These are phyloP conservation scores for Pterocarpus santalinus DNA, from an alignment of 306 rosid genomes.

Conservation along the genomic window DNA sequence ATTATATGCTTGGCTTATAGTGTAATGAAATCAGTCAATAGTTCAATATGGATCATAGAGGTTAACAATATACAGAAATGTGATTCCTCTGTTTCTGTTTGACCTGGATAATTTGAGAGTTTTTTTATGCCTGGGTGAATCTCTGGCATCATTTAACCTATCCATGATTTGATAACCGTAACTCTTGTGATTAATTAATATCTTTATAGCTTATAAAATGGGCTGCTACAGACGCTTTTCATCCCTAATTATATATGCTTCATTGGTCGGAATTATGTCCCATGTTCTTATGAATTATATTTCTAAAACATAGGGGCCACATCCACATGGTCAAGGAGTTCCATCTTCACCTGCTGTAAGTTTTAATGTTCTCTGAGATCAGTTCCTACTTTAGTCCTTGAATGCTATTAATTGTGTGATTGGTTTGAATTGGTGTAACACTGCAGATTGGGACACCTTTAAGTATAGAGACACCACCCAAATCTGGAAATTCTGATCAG, in stretches of 20 bases:
- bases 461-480: constrained; percentile 73
- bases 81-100: constrained; percentile 26
- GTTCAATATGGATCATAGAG: constrained; percentile 7
- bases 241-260: constrained; percentile 12
- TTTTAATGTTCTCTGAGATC: too few relatives aligned
- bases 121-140: not conserved
- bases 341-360: too few relatives aligned
- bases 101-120: not conserved
- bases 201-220: too few relatives aligned
- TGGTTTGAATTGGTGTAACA: constrained; percentile 42
- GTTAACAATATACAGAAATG: constrained; percentile 4
- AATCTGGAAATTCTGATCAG: constrained; percentile 74
- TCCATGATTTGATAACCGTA: too few relatives aligned
- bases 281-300: too few relatives aligned
- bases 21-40: constrained; percentile 4
- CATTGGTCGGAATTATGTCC: too few relatives aligned
- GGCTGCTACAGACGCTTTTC: not conserved
- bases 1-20: not conserved
- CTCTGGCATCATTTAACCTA: too few relatives aligned
- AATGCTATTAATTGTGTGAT: constrained; percentile 33
- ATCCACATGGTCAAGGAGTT: too few relatives aligned
- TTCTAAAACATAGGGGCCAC: too few relatives aligned
- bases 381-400: not conserved
- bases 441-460: constrained; percentile 70
- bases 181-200: too few relatives aligned